phyloP scores from a whole-genome alignment of 192 early-diverging fungal species.

The Diversispora epigaea region DNA sequence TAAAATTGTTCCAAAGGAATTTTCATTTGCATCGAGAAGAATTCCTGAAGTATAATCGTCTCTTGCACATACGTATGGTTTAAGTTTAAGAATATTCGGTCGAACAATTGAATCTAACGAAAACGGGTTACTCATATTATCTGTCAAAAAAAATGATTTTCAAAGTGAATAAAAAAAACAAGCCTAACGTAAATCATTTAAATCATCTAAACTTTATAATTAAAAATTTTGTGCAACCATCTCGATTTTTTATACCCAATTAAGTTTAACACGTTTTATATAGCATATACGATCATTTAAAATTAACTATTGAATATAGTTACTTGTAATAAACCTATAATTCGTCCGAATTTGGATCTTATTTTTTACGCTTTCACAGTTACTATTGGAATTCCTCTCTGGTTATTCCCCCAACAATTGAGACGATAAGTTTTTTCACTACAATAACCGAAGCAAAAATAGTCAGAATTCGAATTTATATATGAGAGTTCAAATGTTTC shows the following conservation, averaged over 20 bases:
- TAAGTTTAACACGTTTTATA: too few species aligned
- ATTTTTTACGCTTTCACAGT: not conserved
- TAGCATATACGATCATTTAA: too few species aligned
- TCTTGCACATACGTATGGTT: constrained; percentile 96
- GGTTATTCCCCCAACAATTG: too few species aligned
- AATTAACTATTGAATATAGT: too few species aligned
- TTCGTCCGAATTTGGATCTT: too few species aligned
- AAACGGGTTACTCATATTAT: constrained; percentile 47
- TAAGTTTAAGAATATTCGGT: constrained; percentile 77
- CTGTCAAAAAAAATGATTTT: too few species aligned
- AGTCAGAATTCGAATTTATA: not conserved
- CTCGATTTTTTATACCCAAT: too few species aligned
- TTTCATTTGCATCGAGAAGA: constrained; percentile 99
- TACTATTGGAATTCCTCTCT: too few species aligned
- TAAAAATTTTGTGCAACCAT: too few species aligned
- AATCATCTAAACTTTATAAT: not conserved
- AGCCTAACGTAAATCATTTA: not conserved
- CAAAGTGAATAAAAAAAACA: not conserved
- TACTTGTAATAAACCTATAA: too few species aligned
- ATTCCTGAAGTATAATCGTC: constrained; percentile 95
- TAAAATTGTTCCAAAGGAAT: constrained; percentile 74
- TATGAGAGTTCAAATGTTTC: constrained; percentile 2
- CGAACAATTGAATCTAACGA: constrained; percentile 65
- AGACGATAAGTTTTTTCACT: too few species aligned
- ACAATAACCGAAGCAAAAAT: not conserved